Percentiles rank a stretch among this genome's conserved stretches.
Conservation (phyloP, 2,329 filamentous ascomycete genomes). For the Fusarium burgessii region DNA sequence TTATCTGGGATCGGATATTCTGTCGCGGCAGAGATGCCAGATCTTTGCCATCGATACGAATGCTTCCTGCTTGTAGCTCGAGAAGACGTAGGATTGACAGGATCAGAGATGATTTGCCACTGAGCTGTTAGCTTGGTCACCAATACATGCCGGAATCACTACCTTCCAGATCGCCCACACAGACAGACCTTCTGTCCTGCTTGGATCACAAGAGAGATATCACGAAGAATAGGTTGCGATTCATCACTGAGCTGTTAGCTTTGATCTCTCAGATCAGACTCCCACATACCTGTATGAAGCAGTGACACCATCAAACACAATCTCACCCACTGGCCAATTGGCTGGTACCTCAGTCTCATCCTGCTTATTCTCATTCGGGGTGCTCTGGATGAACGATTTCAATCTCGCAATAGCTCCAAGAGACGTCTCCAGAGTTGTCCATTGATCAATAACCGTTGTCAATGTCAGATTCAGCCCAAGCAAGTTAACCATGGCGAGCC, state of each 20-base stretch:
- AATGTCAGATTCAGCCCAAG: slow-evolving; percentile 49
- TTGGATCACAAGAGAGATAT: slow-evolving; percentile 37
- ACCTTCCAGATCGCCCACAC: slow-evolving; percentile 62
- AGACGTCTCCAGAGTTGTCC: slow-evolving; percentile 54
- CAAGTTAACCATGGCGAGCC: slow-evolving; percentile 48
- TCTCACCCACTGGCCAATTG: slow-evolving; percentile 48
- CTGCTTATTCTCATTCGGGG: slow-evolving; percentile 45
- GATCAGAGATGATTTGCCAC: slow-evolving; percentile 64
- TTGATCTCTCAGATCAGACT: rapidly evolving
- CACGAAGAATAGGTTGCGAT: slow-evolving; percentile 17
- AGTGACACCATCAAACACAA: slow-evolving; percentile 46
- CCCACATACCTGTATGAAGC: slow-evolving; percentile 45
- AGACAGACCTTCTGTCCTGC: slow-evolving; percentile 62
- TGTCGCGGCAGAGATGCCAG: slow-evolving; percentile 56
- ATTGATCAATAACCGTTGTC: slow-evolving; percentile 49
- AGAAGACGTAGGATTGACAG: slow-evolving; percentile 62
- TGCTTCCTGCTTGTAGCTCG: slow-evolving; percentile 53
- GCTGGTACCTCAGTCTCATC: slow-evolving; percentile 5
- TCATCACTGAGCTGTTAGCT: slow-evolving; percentile 29
- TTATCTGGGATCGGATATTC: slow-evolving; percentile 57
- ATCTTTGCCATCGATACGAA: slow-evolving; percentile 59
- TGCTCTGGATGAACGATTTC: slow-evolving; percentile 47
- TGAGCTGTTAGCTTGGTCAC: slow-evolving; percentile 35
- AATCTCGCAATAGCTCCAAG: slow-evolving; percentile 52
- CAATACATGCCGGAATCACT: rapidly evolving